Evolutionary conservation across 176 grass and related monocot species (phyloP).

Genomic region (Bromus sterilis): DNA sequence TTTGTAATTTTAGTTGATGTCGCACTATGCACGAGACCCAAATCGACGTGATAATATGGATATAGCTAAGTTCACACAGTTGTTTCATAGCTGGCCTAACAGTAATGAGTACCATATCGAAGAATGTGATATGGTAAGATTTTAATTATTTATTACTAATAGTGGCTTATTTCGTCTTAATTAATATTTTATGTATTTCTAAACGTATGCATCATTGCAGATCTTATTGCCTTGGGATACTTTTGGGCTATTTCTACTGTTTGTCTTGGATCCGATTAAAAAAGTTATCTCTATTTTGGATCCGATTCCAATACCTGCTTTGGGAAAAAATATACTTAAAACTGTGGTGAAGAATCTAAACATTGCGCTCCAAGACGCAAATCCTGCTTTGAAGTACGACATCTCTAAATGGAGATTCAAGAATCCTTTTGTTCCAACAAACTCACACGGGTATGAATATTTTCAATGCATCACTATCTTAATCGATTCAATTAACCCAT

Average conservation of each 20-base stretch:
- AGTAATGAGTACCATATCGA: background rate
- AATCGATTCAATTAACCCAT: background rate
- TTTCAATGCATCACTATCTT: background rate
- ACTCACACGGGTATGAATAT: background rate
- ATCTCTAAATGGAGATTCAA: background rate
- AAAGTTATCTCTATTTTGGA: background rate
- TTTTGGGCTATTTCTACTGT: background rate
- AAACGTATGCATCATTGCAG: background rate
- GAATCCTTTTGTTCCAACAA: background rate
- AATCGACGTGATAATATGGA: background rate
- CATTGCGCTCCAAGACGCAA: background rate
- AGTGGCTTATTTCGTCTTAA: background rate
- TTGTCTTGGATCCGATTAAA: background rate
- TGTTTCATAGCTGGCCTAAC: background rate
- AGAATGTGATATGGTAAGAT: background rate
- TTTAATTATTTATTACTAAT: background rate
- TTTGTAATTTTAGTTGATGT: background rate
- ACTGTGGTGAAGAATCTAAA: background rate
- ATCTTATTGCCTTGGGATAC: background rate
- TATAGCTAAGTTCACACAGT: background rate
- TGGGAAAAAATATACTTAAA: background rate
- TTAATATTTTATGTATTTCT: background rate
- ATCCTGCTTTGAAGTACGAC: background rate
- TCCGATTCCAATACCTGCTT: background rate
- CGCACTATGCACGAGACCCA: background rate